These are phyloP conservation scores for Epichloe gansuensis DNA, from an alignment of 2,329 filamentous ascomycete genomes.

Conservation along the genomic window DNA sequence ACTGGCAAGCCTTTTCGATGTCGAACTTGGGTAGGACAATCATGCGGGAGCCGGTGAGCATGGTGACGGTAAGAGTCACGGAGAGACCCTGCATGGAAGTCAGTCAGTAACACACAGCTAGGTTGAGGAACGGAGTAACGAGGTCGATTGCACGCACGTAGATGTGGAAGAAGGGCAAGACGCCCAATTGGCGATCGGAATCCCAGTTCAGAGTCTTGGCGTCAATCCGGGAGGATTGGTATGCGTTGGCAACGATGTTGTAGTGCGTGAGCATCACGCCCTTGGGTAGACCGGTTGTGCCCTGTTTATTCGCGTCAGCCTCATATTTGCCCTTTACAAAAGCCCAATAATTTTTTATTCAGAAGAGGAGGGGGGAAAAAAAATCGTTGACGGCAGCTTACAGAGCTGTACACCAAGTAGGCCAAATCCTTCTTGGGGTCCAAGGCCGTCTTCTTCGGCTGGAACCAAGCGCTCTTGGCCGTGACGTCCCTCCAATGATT, in stretches of 20 bases:
- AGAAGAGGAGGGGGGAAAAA: too few species aligned
- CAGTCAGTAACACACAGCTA: not conserved
- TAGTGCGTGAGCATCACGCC: constrained; percentile 76
- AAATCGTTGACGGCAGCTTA: constrained; percentile 9
- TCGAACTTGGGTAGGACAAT: constrained; percentile 67
- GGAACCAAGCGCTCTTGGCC: constrained; percentile 40
- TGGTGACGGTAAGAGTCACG: constrained; percentile 17
- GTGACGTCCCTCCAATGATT: constrained; percentile 63
- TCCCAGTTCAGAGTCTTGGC: constrained; percentile 41
- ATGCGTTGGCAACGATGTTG: constrained; percentile 67
- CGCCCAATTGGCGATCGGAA: constrained; percentile 61
- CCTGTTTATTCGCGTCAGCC: constrained; percentile 21
- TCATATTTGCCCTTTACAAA: too few species aligned
- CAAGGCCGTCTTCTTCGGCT: constrained; percentile 43
- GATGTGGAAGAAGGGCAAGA: constrained; percentile 84
- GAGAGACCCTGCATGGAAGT: constrained; percentile 16
- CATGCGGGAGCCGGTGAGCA: constrained; percentile 53
- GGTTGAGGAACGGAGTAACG: too few species aligned
- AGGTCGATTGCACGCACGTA: constrained; percentile 43
- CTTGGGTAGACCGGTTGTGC: constrained; percentile 84
- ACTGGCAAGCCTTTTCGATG: constrained; percentile 61
- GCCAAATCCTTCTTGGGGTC: constrained; percentile 61
- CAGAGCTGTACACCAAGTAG: constrained; percentile 74
- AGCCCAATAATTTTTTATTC: too few species aligned
- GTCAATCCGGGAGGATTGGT: constrained; percentile 43